phyloP scores from a whole-genome alignment of 257 asterid species.

The Ilex aquifolium region DNA sequence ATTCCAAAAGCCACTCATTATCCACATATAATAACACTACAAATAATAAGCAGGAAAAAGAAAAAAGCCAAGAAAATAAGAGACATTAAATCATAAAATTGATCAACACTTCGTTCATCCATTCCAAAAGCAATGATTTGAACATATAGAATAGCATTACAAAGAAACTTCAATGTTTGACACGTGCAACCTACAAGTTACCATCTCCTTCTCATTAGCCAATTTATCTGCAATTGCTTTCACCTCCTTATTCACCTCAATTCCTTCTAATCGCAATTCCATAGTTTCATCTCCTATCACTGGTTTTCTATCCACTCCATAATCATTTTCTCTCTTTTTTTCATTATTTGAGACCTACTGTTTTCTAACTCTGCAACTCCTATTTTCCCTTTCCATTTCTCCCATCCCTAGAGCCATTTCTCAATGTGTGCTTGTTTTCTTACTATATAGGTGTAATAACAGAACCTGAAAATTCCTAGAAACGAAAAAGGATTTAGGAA shows the following conservation, averaged over 20 bases:
- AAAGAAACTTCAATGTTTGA: no score
- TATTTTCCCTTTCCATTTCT: neutral
- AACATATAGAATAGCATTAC: no score
- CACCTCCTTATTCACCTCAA: neutral
- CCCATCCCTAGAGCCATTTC: neutral
- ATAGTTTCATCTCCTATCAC: neutral
- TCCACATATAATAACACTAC: constrained; percentile 2
- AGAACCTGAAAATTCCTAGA: no score
- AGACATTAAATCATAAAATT: neutral
- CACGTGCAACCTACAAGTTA: neutral
- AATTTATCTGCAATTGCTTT: neutral
- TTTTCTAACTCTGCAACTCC: neutral
- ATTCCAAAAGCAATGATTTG: no score
- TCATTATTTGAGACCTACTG: no score
- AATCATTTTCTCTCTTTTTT: neutral
- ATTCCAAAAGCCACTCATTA: neutral
- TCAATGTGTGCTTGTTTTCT: no score
- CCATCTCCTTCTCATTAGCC: neutral
- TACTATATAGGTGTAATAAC: no score
- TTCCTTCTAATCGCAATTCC: neutral
- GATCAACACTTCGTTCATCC: neutral
- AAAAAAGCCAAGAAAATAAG: no score
- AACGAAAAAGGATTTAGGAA: no score
- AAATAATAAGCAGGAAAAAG: neutral
- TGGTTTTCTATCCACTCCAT: neutral